phyloP scores from a whole-genome alignment of 768 basidiomycete species.

The Tubosaeta sp. region DNA sequence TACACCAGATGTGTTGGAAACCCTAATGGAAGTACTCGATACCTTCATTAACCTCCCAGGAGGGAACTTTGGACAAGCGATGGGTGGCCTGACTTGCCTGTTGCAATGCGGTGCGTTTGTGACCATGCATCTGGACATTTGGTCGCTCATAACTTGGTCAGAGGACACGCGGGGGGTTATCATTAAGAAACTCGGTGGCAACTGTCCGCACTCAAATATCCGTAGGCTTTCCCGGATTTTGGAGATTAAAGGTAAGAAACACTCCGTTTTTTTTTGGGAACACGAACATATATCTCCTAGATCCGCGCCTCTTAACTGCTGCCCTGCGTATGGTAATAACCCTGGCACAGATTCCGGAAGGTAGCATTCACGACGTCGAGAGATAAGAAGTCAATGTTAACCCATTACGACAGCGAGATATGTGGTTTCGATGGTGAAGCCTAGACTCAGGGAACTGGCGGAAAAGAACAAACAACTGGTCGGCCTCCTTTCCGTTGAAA shows the following conservation, averaged over 20 bases:
- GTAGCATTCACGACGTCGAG: background rate
- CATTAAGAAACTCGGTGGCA: constrained; percentile 3
- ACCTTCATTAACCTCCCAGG: background rate
- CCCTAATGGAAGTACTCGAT: constrained; percentile 15
- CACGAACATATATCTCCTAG: constrained; percentile 1
- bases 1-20: constrained; percentile 8
- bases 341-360: constrained; percentile 15
- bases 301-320: constrained; percentile 7
- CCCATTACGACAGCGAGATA: too few relatives aligned
- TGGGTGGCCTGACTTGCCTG: constrained; percentile 18
- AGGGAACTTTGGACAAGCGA: constrained; percentile 16
- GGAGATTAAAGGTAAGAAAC: background rate
- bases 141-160: background rate
- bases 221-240: constrained; percentile 15
- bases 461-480: constrained; percentile 4
- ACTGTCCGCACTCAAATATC: background rate
- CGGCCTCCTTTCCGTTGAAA: constrained; percentile 20
- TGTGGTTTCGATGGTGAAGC: constrained; percentile 6
- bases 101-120: constrained; percentile 14
- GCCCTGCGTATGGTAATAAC: constrained; percentile 17
- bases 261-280: too few relatives aligned
- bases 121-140: background rate
- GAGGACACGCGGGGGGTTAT: constrained; percentile 10
- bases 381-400: too few relatives aligned
- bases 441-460: constrained; percentile 15